Conservation (phyloP, 495 filamentous ascomycete genomes). For the Aspergillus hancockii region DNA sequence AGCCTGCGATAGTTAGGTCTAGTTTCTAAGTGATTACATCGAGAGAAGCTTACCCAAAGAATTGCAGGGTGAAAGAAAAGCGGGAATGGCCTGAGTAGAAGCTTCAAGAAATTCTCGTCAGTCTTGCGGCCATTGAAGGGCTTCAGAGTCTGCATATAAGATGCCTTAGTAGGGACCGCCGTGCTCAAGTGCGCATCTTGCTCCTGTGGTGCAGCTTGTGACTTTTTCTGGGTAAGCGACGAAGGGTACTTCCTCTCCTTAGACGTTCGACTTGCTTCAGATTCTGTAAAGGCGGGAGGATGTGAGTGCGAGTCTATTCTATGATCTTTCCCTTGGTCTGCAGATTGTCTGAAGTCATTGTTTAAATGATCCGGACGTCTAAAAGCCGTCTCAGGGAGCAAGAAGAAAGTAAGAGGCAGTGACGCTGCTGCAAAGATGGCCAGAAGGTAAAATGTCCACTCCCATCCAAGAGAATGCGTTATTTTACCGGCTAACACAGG, state of each 20-base stretch:
- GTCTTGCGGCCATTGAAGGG: slow-evolving; percentile 84
- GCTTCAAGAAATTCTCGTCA: slow-evolving; percentile 59
- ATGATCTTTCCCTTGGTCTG: slow-evolving; percentile 8
- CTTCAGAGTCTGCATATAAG: slow-evolving; percentile 56
- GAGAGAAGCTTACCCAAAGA: slow-evolving; percentile 58
- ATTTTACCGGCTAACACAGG: slow-evolving; percentile 88
- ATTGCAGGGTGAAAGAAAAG: slow-evolving; percentile 80
- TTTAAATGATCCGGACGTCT: slow-evolving; percentile 64
- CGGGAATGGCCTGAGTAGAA: slow-evolving; percentile 63
- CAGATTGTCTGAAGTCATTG: slow-evolving; percentile 51
- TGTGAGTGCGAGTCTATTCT: slow-evolving; percentile 16
- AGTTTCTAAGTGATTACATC: background rate
- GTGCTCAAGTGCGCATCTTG: slow-evolving; percentile 6
- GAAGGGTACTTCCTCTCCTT: slow-evolving; percentile 13
- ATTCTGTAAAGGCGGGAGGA: slow-evolving; percentile 13
- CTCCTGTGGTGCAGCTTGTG: background rate
- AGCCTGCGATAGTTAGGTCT: slow-evolving; percentile 41
- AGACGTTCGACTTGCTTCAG: slow-evolving; percentile 9
- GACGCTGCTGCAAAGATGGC: slow-evolving; percentile 65
- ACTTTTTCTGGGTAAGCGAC: slow-evolving; percentile 1
- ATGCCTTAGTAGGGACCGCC: slow-evolving; percentile 40
- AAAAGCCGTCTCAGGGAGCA: slow-evolving; percentile 85
- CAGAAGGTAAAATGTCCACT: slow-evolving; percentile 74
- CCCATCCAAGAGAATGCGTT: slow-evolving; percentile 72
- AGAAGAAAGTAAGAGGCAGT: slow-evolving; percentile 68